Percentiles rank a stretch among this genome's conserved stretches.
Evolutionary conservation across 1,139 yeast genomes (phyloP).

Genomic region (Saccharomycopsis hybrid): DNA sequence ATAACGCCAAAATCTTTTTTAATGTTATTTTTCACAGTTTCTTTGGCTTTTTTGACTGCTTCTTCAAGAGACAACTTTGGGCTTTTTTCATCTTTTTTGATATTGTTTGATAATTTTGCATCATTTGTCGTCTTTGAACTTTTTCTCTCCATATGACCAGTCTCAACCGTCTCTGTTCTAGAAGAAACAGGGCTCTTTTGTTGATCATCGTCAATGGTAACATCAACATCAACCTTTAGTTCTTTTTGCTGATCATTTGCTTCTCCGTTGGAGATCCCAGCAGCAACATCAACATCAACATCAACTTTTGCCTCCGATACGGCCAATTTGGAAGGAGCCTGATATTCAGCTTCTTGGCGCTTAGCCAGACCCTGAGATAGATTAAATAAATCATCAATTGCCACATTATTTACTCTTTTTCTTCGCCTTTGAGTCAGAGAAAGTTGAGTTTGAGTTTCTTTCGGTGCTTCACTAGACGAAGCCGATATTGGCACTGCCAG

Average conservation of each 20-base stretch:
- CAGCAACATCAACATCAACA: neutral
- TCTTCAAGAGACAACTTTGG: conserved; percentile 7
- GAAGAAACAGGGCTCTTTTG: neutral
- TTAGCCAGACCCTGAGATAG: neutral
- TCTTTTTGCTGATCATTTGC: neutral
- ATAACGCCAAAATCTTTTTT: conserved; percentile 5
- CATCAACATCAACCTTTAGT: neutral
- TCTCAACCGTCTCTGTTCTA: neutral
- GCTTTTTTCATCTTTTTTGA: neutral
- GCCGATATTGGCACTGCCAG: neutral
- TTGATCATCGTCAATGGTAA: neutral
- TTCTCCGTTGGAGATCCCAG: neutral
- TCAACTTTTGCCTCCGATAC: neutral
- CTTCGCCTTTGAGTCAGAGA: neutral
- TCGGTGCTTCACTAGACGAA: neutral
- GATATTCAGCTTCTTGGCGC: neutral
- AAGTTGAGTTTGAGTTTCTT: neutral
- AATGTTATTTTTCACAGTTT: neutral
- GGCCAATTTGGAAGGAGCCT: neutral
- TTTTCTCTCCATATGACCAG: neutral
- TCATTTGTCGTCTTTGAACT: neutral
- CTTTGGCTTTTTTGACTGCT: conserved; percentile 11
- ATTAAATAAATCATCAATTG: conserved; percentile 4
- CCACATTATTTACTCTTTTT: neutral
- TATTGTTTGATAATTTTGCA: neutral